These are phyloP conservation scores for Colletotrichum zoysiae DNA, from an alignment of 2,329 filamentous ascomycete species.

Conservation along the genomic window DNA sequence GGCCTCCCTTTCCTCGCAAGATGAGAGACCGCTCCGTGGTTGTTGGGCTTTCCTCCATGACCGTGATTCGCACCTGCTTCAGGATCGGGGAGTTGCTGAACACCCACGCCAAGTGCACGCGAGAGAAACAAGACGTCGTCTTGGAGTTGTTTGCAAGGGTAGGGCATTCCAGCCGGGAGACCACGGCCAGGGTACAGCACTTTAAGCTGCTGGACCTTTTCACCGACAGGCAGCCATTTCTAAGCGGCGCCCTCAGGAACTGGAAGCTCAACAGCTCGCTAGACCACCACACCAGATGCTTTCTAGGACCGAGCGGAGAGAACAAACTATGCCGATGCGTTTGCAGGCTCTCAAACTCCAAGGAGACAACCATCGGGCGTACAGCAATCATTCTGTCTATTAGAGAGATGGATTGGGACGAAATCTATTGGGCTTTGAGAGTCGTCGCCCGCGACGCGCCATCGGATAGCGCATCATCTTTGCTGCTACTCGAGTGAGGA, in stretches of 20 bases:
- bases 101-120: conserved; percentile 53
- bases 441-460: conserved; percentile 26
- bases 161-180: conserved; percentile 67
- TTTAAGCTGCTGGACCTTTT: conserved; percentile 76
- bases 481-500: neutral
- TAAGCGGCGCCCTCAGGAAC: conserved; percentile 19
- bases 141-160: conserved; percentile 76
- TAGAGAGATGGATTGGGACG: conserved; percentile 37
- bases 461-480: neutral
- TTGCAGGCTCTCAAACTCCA: conserved; percentile 20
- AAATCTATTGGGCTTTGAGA: conserved; percentile 23
- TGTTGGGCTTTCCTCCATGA: conserved; percentile 61
- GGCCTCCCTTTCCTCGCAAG: conserved; percentile 63
- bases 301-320: conserved; percentile 11
- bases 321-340: conserved; percentile 40
- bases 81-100: conserved; percentile 71
- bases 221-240: conserved; percentile 67
- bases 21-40: conserved; percentile 66
- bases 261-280: conserved; percentile 23
- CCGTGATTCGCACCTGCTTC: conserved; percentile 71
- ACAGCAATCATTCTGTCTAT: conserved; percentile 35
- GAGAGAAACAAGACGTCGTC: conserved; percentile 54
- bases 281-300: conserved; percentile 17
- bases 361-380: conserved; percentile 13
- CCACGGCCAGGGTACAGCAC: conserved; percentile 63